Evolutionary conservation across 1,139 yeast species (phyloP).

Genomic region (Geotrichum reessii): DNA sequence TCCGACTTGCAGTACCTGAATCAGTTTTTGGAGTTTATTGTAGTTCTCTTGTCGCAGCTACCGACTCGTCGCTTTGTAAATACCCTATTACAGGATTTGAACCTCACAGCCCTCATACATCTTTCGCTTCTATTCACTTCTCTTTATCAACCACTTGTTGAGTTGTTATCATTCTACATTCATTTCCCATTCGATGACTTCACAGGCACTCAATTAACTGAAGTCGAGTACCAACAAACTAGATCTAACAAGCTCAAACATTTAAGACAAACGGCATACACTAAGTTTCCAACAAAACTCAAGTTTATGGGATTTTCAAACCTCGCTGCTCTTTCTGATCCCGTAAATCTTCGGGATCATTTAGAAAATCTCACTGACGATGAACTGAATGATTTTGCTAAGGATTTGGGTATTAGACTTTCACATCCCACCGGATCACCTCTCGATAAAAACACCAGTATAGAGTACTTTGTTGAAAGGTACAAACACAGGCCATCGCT

Average conservation of each 20-base stretch:
- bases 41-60: constrained; percentile 38
- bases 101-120: constrained; percentile 24
- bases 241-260: constrained; percentile 21
- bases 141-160: constrained; percentile 18
- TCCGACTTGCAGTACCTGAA: constrained; percentile 5
- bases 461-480: constrained; percentile 23
- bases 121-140: constrained; percentile 6
- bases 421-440: constrained; percentile 13
- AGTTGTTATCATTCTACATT: constrained; percentile 31
- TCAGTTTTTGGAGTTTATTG: constrained; percentile 30
- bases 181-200: constrained; percentile 44
- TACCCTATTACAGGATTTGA: constrained; percentile 34
- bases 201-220: constrained; percentile 33
- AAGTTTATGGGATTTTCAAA: constrained; percentile 32
- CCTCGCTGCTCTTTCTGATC: constrained; percentile 29
- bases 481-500: constrained; percentile 19
- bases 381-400: constrained; percentile 25
- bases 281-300: constrained; percentile 27
- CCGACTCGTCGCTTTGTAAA: constrained; percentile 42
- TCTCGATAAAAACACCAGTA: constrained; percentile 16
- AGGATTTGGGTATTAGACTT: constrained; percentile 20
- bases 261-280: constrained; percentile 27
- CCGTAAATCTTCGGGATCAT: constrained; percentile 28
- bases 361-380: constrained; percentile 23
- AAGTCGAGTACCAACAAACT: constrained; percentile 22